Evolutionary conservation across 495 filamentous ascomycete genomes (phyloP).

Genomic region (Pseudomonodictys pantanalensis): DNA sequence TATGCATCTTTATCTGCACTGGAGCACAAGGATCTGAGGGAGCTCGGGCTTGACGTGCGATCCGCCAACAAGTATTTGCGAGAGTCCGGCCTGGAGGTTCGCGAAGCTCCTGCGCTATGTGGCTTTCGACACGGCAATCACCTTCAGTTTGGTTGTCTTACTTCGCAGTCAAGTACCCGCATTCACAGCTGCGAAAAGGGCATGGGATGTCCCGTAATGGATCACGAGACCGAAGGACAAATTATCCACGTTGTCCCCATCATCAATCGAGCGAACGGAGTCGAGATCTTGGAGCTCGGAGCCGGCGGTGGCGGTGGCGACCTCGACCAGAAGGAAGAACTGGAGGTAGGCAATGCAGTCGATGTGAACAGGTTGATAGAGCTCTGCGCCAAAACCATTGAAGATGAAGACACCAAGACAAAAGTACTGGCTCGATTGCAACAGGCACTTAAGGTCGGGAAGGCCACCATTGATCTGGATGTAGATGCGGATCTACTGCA

Average conservation of each 20-base stretch:
- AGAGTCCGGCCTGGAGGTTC: slow-evolving; percentile 30
- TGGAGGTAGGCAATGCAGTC: slow-evolving; percentile 52
- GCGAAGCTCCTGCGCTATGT: slow-evolving; percentile 64
- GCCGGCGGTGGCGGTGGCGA: slow-evolving; percentile 79
- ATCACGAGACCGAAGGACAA: slow-evolving; percentile 39
- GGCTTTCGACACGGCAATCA: slow-evolving; percentile 77
- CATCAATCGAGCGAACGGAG: slow-evolving; percentile 57
- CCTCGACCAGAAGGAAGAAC: slow-evolving; percentile 60
- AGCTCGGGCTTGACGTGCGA: slow-evolving; percentile 34
- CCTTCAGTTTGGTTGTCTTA: slow-evolving; percentile 67
- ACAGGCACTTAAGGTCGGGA: slow-evolving; percentile 6
- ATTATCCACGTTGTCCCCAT: slow-evolving; percentile 79
- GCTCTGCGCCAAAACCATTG: slow-evolving; percentile 18
- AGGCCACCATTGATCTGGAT: slow-evolving; percentile 18
- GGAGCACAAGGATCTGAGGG: slow-evolving; percentile 11
- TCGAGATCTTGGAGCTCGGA: slow-evolving; percentile 67
- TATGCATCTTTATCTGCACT: slow-evolving; percentile 61
- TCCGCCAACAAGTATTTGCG: slow-evolving; percentile 37
- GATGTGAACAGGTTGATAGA: slow-evolving; percentile 30
- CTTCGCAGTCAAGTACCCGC: slow-evolving; percentile 58
- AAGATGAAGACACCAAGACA: slow-evolving; percentile 17
- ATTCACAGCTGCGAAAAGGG: slow-evolving; percentile 86
- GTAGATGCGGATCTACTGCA: slow-evolving; percentile 5
- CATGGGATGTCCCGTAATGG: slow-evolving; percentile 57
- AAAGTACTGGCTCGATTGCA: slow-evolving; percentile 16